These are phyloP conservation scores for Cercospora beticola DNA, from an alignment of 2,329 filamentous ascomycete genomes.

Conservation along the genomic window DNA sequence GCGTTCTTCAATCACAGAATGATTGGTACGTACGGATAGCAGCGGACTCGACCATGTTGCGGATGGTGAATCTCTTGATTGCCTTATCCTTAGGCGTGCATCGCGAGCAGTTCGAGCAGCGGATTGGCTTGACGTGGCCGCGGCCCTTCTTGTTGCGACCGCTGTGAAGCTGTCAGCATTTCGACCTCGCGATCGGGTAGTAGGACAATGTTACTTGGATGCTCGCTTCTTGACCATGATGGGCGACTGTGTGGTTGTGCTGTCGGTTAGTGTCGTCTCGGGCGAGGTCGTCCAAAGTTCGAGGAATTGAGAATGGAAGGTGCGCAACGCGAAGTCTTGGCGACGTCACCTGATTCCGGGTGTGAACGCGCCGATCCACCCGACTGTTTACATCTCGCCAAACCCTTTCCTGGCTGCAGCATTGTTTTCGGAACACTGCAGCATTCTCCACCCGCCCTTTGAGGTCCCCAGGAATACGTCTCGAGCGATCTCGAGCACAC, in stretches of 20 bases:
- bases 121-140: constrained; percentile 98
- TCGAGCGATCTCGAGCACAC: neutral
- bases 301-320: neutral
- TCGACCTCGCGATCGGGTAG: constrained; percentile 15
- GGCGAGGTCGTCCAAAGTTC: constrained; percentile 1
- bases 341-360: neutral
- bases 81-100: constrained; percentile 99
- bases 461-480: neutral
- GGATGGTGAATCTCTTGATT: constrained; percentile 99
- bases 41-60: constrained; percentile 99
- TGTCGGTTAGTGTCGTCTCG: constrained; percentile 19
- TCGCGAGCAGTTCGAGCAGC: constrained; percentile 79
- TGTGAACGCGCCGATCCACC: neutral
- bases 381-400: neutral
- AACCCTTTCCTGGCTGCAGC: neutral
- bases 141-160: constrained; percentile 99
- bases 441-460: neutral
- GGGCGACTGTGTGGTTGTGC: constrained; percentile 40
- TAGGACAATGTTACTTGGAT: constrained; percentile 60
- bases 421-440: neutral
- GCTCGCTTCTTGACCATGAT: constrained; percentile 76
- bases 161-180: constrained; percentile 55
- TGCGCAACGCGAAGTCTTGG: constrained; percentile 2
- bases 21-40: constrained; percentile 82
- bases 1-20: constrained; percentile 14